phyloP scores from a whole-genome alignment of 139 green algal species.

The Chara braunii region DNA sequence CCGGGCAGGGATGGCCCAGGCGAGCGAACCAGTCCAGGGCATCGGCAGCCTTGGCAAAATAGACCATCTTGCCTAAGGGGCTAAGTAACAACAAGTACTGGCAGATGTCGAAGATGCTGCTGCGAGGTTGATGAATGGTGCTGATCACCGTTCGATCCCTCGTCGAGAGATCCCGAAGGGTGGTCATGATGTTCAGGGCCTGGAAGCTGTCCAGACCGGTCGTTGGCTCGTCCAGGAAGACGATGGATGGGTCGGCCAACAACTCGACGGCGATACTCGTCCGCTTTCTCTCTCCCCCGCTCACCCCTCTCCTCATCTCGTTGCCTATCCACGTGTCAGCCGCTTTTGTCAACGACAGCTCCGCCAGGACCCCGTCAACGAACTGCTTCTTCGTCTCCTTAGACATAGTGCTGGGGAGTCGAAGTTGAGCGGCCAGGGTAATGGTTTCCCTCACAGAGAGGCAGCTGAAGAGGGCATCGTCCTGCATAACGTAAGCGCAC shows the following conservation, averaged over 20 bases:
- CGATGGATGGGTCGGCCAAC: conserved; percentile 62
- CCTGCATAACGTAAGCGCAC: conserved; percentile 45
- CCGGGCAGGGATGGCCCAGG: conserved; percentile 14
- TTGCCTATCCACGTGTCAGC: conserved; percentile 23
- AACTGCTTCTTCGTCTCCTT: no score
- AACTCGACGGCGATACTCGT: conserved; percentile 91
- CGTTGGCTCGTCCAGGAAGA: conserved; percentile 52
- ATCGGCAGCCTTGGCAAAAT: conserved; percentile 2
- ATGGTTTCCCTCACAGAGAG: conserved; percentile 44
- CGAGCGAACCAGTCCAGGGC: conserved; percentile 16
- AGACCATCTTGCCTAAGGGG: conserved; percentile 12
- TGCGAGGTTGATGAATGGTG: conserved; percentile 42
- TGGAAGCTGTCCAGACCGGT: conserved; percentile 38
- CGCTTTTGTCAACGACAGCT: conserved; percentile 35
- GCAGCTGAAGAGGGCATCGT: conserved; percentile 30
- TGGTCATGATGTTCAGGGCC: conserved; percentile 44
- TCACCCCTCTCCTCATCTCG: conserved; percentile 12
- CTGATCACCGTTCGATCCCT: conserved; percentile 30
- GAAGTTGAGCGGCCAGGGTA: conserved; percentile 29
- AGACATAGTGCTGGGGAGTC: conserved; percentile 34
- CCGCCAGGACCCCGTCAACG: no score
- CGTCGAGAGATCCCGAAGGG: conserved; percentile 16
- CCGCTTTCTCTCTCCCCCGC: conserved; percentile 65
- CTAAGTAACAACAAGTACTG: conserved; percentile 27
- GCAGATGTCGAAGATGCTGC: conserved; percentile 35